phyloP scores from a whole-genome alignment of 2,329 filamentous ascomycete genomes.

The Calonectria pseudoturangicola region DNA sequence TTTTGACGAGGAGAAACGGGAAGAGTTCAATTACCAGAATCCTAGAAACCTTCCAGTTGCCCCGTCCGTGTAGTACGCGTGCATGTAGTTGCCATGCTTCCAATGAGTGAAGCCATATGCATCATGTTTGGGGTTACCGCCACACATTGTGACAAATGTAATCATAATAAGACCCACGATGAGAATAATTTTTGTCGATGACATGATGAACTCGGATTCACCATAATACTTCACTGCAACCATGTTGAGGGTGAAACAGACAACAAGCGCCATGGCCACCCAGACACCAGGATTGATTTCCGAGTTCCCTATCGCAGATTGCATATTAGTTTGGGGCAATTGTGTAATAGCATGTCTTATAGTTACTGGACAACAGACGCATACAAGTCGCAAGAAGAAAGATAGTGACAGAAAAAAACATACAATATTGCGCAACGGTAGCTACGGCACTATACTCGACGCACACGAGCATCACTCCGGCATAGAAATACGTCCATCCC shows the following conservation, averaged over 20 bases:
- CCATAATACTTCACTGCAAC: conserved; percentile 63
- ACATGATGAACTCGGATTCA: conserved; percentile 70
- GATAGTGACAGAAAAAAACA: conserved; percentile 40
- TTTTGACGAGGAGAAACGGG: no score
- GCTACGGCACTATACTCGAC: conserved; percentile 64
- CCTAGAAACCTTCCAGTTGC: conserved; percentile 76
- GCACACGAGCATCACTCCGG: conserved; percentile 63
- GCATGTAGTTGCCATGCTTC: conserved; percentile 54
- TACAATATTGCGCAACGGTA: conserved; percentile 65
- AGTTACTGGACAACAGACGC: no score
- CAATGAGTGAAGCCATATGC: conserved; percentile 77
- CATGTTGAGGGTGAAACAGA: conserved; percentile 66
- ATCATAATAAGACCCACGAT: conserved; percentile 72
- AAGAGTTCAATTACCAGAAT: conserved; percentile 56
- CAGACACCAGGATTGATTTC: conserved; percentile 65
- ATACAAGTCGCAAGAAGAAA: no score
- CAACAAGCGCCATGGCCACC: conserved; percentile 65
- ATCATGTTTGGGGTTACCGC: conserved; percentile 77
- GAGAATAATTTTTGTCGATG: conserved; percentile 68
- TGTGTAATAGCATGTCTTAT: not conserved
- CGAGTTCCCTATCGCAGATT: not conserved
- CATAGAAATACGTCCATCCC: conserved; percentile 68
- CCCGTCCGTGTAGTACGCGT: conserved; percentile 61
- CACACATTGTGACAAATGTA: conserved; percentile 81
- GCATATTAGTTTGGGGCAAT: not conserved